Evolutionary conservation across 2,329 filamentous ascomycete species (phyloP).

Genomic region (Colletotrichum sp.): DNA sequence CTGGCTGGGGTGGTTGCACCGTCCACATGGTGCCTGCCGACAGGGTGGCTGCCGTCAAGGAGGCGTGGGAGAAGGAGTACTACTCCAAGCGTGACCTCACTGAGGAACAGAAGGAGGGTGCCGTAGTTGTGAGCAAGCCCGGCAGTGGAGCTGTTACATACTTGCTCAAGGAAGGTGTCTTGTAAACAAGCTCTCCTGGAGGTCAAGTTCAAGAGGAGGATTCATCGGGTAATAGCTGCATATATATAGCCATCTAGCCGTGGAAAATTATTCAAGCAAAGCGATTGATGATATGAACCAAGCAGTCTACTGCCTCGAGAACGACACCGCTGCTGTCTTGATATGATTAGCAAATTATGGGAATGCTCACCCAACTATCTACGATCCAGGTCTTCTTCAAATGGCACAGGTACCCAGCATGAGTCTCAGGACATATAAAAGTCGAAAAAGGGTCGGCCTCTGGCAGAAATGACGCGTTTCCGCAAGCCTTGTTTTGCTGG

Average conservation of each 20-base stretch:
- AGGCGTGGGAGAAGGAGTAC: constrained; percentile 81
- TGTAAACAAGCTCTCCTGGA: not conserved
- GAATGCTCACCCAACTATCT: not conserved
- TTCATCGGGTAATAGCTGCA: not conserved
- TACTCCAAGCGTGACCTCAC: constrained; percentile 72
- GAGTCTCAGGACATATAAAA: too few species aligned
- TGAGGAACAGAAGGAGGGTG: constrained; percentile 75
- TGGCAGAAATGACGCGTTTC: too few species aligned
- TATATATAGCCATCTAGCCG: not conserved
- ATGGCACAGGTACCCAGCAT: not conserved
- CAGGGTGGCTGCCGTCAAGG: constrained; percentile 78
- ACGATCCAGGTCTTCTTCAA: not conserved
- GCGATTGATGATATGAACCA: not conserved
- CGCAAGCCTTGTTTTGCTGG: not conserved
- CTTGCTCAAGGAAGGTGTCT: constrained; percentile 35
- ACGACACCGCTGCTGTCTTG: rapidly evolving
- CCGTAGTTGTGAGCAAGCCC: constrained; percentile 89
- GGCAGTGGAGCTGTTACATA: constrained; percentile 72
- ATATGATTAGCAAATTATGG: not conserved
- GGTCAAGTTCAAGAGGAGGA: not conserved
- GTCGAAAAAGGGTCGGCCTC: not conserved
- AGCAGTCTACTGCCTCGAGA: not conserved
- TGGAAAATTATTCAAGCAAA: not conserved
- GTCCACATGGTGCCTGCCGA: constrained; percentile 90
- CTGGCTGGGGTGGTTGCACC: constrained; percentile 95